Evolutionary conservation across 495 filamentous ascomycete genomes (phyloP), one percentile per base, ranked within the genome.

Genomic region (Schizothecium vesticola): DNA sequence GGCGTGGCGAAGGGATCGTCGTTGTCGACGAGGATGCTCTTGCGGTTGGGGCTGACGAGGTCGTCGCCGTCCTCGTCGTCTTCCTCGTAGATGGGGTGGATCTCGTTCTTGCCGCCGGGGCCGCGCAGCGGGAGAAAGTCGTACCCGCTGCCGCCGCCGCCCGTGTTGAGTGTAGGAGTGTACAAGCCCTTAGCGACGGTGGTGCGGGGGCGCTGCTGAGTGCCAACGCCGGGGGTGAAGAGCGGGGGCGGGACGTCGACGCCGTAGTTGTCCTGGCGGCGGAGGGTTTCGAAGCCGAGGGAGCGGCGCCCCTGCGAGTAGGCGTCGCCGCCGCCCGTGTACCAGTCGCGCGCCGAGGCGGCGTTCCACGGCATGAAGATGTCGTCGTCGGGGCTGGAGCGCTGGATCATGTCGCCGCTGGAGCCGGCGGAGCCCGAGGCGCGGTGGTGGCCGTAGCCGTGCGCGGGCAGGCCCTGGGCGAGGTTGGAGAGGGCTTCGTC

Each of bases 21-120:
- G 26, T 79, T 70, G 26, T 72, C 71, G 56, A 77, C 72, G 63
- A 23, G 31, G 7, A 56, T 3, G 22, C 29, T 36, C n/a, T 55
- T 24, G 72, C 67, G 55, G 51, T 69, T 71, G 6, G 67, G 74
- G 62, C 67, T 71, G 12, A 62, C 56, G 11, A 55, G 65, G 23
- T 73, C 72, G 21, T 68, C 69, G 2, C 69, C 73, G 11, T 82
- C 87, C 62, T 93, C 91, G 56, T 96, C 93, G 63, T 91, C 88
- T 0, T 84, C 83, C 68, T 88, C 86, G 64, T 84, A 82, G 61
- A 88, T 88, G 0, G 86, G 86, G 67, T 86, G 83, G 68, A 88
- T 87, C 10, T 74, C 31, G 71, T 73, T 58, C 71, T 73, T 58
- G 70, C 71, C 68, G 3, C 43, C 60, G 16, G 59, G 36, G 12